A percentile compares a stretch with the other conserved stretches of the same genome.
These are phyloP conservation scores for Pinus tabuliformis DNA, from an alignment of 75 land plant genomes.

Conservation along the genomic window DNA sequence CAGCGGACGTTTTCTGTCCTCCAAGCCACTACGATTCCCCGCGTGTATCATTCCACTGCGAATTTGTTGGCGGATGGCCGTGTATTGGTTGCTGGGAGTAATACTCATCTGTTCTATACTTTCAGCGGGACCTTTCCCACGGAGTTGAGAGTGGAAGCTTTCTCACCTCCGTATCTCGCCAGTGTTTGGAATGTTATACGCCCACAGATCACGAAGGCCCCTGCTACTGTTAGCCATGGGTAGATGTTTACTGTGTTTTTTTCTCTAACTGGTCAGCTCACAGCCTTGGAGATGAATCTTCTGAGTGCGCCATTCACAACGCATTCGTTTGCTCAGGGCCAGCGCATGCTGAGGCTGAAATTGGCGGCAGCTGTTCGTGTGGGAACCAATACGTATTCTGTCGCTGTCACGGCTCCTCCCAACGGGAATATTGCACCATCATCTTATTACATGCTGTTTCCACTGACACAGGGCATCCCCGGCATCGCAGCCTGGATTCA, in stretches of 20 bases:
- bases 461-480: slow-evolving; percentile 13
- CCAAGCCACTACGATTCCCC: slow-evolving; percentile 6
- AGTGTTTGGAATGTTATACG: not conserved
- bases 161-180: slow-evolving; percentile 22
- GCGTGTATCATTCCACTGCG: slow-evolving; percentile 28
- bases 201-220: slow-evolving; percentile 11
- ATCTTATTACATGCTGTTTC: slow-evolving; percentile 24
- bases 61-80: slow-evolving; percentile 33
- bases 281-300: slow-evolving; percentile 7
- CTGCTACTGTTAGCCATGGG: slow-evolving; percentile 7
- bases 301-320: slow-evolving; percentile 22
- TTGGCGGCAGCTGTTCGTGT: not conserved
- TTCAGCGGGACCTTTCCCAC: slow-evolving; percentile 28
- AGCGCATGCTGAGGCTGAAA: slow-evolving; percentile 14
- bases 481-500: slow-evolving; percentile 12
- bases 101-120: slow-evolving; percentile 25
- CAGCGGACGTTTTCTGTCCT: not conserved
- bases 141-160: slow-evolving; percentile 26
- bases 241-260: slow-evolving; percentile 10
- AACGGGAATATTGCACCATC: slow-evolving; percentile 23
- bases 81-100: slow-evolving; percentile 26
- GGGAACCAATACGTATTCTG: not conserved
- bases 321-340: slow-evolving; percentile 31
- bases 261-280: not conserved
- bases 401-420: slow-evolving; percentile 23